Conservation (phyloP, 1,139 yeast species). For the Geotrichum australiense region DNA sequence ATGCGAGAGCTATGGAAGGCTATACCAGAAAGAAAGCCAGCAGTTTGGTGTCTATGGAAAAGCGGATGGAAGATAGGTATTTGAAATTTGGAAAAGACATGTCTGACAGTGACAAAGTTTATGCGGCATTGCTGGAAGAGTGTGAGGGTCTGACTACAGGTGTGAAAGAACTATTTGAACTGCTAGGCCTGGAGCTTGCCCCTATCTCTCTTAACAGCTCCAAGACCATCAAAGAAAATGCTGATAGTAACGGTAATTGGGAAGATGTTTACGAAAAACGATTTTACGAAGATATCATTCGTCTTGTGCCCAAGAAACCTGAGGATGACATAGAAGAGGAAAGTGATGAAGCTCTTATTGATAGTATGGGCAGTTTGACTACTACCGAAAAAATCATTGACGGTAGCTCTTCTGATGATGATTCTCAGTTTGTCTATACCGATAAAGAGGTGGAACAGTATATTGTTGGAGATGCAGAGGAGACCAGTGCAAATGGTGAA, state of each 20-base stretch:
- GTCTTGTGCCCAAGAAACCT: constrained; percentile 12
- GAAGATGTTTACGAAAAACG: constrained; percentile 18
- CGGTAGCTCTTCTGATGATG: constrained; percentile 9
- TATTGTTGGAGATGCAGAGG: constrained; percentile 20
- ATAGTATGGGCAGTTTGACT: constrained; percentile 9
- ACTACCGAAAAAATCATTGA: constrained; percentile 12
- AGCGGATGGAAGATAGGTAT: constrained; percentile 14
- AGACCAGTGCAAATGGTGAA: constrained; percentile 21
- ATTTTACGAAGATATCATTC: constrained; percentile 18
- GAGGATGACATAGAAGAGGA: constrained; percentile 13
- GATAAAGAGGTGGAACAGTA: constrained; percentile 29
- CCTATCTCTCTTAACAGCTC: constrained; percentile 10
- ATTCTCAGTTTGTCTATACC: constrained; percentile 17
- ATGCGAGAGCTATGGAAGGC: constrained; percentile 42
- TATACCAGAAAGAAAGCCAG: constrained; percentile 36
- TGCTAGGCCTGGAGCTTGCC: constrained; percentile 13
- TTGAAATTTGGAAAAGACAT: constrained; percentile 15
- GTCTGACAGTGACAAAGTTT: constrained; percentile 7
- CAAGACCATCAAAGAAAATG: constrained; percentile 14
- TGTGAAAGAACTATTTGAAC: constrained; percentile 13
- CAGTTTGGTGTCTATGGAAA: constrained; percentile 13
- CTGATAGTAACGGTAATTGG: constrained; percentile 19
- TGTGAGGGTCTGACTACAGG: constrained; percentile 11
- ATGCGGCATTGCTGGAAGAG: constrained; percentile 12
- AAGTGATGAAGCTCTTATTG: constrained; percentile 12